Conservation (phyloP, 768 basidiomycete genomes). For the Ramaria rubella region DNA sequence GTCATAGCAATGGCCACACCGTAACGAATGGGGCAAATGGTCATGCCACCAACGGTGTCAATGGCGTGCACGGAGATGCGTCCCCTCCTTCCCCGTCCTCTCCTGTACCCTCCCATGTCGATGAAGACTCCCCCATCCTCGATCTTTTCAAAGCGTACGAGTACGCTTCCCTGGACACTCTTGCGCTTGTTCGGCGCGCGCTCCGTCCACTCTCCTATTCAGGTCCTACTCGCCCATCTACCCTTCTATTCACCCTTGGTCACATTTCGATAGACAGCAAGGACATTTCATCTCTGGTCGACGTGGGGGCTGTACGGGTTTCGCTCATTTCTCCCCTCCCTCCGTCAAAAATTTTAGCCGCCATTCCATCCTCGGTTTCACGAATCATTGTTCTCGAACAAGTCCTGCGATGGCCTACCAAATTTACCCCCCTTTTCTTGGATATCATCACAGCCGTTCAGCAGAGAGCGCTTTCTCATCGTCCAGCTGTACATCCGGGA, state of each 20-base stretch:
- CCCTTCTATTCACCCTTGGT: constrained; percentile 69
- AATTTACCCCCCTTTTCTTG: constrained; percentile 84
- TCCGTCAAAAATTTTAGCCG: constrained; percentile 44
- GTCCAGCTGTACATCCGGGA: constrained; percentile 55
- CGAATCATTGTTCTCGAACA: constrained; percentile 82
- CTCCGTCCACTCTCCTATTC: constrained; percentile 46
- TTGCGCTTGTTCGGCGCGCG: constrained; percentile 54
- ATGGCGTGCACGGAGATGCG: constrained; percentile 16
- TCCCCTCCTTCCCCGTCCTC: constrained; percentile 8
- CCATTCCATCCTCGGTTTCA: constrained; percentile 55
- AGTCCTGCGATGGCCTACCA: constrained; percentile 63
- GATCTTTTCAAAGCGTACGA: constrained; percentile 53
- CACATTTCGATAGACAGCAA: constrained; percentile 34
- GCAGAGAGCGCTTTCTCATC: constrained; percentile 39
- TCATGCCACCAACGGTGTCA: constrained; percentile 7
- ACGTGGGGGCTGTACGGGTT: constrained; percentile 57
- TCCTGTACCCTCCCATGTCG: constrained; percentile 10
- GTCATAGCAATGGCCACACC: constrained; percentile 24
- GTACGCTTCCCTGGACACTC: constrained; percentile 57
- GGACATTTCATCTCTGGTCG: constrained; percentile 34
- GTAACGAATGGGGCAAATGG: constrained; percentile 16
- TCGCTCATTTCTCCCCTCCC: constrained; percentile 61
- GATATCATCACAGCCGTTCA: constrained; percentile 73
- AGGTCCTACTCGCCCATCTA: constrained; percentile 53
- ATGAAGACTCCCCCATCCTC: constrained; percentile 14